phyloP scores from a whole-genome alignment of 2,329 filamentous ascomycete genomes.

The Ophiocordyceps unilateralis region DNA sequence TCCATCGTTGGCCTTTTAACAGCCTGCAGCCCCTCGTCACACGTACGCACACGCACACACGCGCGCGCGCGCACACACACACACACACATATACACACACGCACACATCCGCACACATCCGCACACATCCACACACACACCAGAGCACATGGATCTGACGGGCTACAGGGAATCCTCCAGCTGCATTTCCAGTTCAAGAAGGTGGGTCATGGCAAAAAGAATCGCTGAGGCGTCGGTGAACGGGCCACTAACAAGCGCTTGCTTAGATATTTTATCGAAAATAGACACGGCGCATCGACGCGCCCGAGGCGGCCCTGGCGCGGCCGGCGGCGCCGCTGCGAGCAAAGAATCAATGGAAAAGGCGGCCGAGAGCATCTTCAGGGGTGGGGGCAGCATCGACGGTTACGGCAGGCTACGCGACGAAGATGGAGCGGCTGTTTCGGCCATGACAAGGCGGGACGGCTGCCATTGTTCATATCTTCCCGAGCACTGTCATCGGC shows the following conservation, averaged over 20 bases:
- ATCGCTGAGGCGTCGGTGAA: neutral
- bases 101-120: too few species aligned
- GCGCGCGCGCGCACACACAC: too few species aligned
- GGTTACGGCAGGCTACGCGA: neutral
- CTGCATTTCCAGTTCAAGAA: conserved; percentile 99
- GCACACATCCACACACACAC: too few species aligned
- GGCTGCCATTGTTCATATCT: conserved; percentile 1
- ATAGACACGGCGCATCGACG: neutral
- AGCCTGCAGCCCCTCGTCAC: neutral
- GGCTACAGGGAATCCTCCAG: conserved; percentile 48
- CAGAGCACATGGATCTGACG: neutral
- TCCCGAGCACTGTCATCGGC: conserved; percentile 1
- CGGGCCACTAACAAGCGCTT: too few species aligned
- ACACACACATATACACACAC: too few species aligned
- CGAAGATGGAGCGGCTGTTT: neutral
- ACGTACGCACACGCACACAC: neutral
- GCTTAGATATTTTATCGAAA: conserved; percentile 3
- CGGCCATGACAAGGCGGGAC: neutral
- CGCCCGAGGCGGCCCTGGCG: neutral
- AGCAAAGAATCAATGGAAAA: too few species aligned
- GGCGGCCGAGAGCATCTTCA: neutral
- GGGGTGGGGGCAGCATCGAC: neutral
- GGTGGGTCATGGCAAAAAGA: conserved; percentile 25
- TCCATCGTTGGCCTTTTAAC: neutral
- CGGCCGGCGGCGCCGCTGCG: too few species aligned